These are phyloP conservation scores for Globisporangium carolinianum DNA, from an alignment of 352 stramenopile genomes.

Conservation along the genomic window DNA sequence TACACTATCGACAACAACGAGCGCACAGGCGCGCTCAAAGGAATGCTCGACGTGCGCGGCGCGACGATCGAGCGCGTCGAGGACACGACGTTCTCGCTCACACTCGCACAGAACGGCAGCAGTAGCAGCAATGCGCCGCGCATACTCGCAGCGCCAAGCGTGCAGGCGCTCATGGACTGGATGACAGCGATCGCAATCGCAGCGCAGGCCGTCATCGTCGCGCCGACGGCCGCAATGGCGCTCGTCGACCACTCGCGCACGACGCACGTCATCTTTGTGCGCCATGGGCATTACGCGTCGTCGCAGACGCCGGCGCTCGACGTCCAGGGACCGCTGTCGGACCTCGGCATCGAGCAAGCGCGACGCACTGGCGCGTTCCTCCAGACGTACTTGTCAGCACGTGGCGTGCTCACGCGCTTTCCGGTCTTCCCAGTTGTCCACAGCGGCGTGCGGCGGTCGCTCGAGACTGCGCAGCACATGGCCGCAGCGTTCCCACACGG, in stretches of 20 bases:
- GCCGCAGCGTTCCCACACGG: slow-evolving; percentile 30
- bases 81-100: slow-evolving; percentile 25
- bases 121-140: slow-evolving; percentile 12
- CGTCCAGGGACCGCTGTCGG: slow-evolving; percentile 47
- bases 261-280: slow-evolving; percentile 63
- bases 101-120: slow-evolving; percentile 14
- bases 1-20: slow-evolving; percentile 43
- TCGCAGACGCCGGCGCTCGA: slow-evolving; percentile 43
- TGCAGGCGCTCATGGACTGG: slow-evolving; percentile 69
- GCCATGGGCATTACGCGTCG: slow-evolving; percentile 55
- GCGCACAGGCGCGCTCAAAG: slow-evolving; percentile 53
- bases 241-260: slow-evolving; percentile 63
- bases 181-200: slow-evolving; percentile 60
- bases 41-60: slow-evolving; percentile 40
- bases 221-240: slow-evolving; percentile 32
- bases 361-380: slow-evolving; percentile 41
- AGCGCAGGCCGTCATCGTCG: slow-evolving; percentile 28
- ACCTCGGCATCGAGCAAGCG: slow-evolving; percentile 42
- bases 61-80: slow-evolving; percentile 46
- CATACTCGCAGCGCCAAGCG: slow-evolving; percentile 32
- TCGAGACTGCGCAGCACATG: slow-evolving; percentile 46
- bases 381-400: slow-evolving; percentile 34
- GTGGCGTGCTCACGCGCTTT: slow-evolving; percentile 50
- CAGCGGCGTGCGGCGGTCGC: slow-evolving; percentile 40
- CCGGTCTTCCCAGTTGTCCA: slow-evolving; percentile 53